phyloP scores from a whole-genome alignment of 2,329 filamentous ascomycete genomes.

The Exophiala sp. region DNA sequence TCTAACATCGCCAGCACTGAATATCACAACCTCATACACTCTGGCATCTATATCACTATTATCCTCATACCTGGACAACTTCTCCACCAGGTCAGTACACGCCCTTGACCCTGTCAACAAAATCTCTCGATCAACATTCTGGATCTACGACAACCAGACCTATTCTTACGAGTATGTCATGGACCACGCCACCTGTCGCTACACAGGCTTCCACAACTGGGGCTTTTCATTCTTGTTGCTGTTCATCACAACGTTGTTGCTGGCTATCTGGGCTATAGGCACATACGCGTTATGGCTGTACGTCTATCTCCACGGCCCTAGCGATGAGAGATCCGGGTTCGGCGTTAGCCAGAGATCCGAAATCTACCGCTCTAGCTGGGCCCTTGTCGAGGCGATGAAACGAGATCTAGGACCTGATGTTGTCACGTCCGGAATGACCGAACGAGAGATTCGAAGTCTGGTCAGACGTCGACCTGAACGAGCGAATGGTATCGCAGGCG shows the following conservation, averaged over 20 bases:
- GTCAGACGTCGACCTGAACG: constrained; percentile 6
- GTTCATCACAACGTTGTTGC: constrained; percentile 33
- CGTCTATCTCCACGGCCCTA: constrained; percentile 29
- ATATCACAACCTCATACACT: constrained; percentile 20
- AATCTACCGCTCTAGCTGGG: constrained; percentile 29
- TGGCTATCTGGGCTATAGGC: constrained; percentile 32
- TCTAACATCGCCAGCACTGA: constrained; percentile 14
- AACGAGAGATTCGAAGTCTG: constrained; percentile 13
- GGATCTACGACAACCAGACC: constrained; percentile 18
- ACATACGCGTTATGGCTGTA: constrained; percentile 38
- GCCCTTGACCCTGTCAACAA: constrained; percentile 1
- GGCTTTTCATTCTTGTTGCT: constrained; percentile 37
- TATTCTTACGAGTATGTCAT: constrained; percentile 17
- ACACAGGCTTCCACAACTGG: constrained; percentile 32
- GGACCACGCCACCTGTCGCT: constrained; percentile 15
- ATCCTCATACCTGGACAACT: constrained; percentile 11
- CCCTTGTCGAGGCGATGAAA: constrained; percentile 19
- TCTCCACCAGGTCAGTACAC: constrained; percentile 1
- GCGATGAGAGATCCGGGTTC: not conserved
- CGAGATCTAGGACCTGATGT: constrained; percentile 17
- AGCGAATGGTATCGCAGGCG: constrained; percentile 1
- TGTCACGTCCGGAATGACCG: constrained; percentile 11
- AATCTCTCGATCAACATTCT: constrained; percentile 8
- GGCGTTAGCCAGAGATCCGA: not conserved
- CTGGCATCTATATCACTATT: constrained; percentile 3